Evolutionary conservation across 108 stramenopile genomes (phyloP), one percentile per base, ranked within the genome.

Genomic region (Nitzschia sp.): DNA sequence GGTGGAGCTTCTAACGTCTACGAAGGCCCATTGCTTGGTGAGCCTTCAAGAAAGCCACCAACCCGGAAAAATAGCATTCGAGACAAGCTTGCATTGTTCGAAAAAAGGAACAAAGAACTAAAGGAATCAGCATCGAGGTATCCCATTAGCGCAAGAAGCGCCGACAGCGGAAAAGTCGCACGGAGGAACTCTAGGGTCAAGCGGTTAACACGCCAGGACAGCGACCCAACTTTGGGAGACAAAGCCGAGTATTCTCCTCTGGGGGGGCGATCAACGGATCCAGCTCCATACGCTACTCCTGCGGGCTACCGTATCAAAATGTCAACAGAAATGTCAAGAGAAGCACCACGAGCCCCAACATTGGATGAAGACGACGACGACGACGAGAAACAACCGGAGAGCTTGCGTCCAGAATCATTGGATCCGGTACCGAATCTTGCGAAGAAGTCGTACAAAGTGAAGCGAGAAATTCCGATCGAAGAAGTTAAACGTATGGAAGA

Each of bases 51-150:
- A 34, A 15, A 1, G 32, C 19, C 13, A 16, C 56, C 56, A 33
- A 58, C 31, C 4, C 56, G 56, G 15, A 17, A 15, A 16, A 31
- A 31, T 21, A 58, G 56, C 56, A 31, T 58, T 13, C 56, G 33
- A 26, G 32, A 58, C 1, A 28, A 31, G 15, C 33, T 58, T 13
- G 17, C 16, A 11, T 25, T 58, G 56, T 58, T 58, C 32, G 56
- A 58, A 31, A 58, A 58, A 34, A 58, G 26, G 32, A 58, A 58
- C 33, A 30, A 34, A 4, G 56, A 58, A 58, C 30, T 21, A 1
- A 13, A 33, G 29, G 31, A 58, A 15, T 17, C 26, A 1, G 30
- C 53, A 2, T 21, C 53, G 6, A 21, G 26, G 15, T 53, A n/a
- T n/a, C n/a, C n/a, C n/a, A n/a, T n/a, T n/a, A n/a, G n/a, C n/a